Evolutionary conservation across 2,329 filamentous ascomycete species (phyloP).

Genomic region (Colletotrichum brevisporum): DNA sequence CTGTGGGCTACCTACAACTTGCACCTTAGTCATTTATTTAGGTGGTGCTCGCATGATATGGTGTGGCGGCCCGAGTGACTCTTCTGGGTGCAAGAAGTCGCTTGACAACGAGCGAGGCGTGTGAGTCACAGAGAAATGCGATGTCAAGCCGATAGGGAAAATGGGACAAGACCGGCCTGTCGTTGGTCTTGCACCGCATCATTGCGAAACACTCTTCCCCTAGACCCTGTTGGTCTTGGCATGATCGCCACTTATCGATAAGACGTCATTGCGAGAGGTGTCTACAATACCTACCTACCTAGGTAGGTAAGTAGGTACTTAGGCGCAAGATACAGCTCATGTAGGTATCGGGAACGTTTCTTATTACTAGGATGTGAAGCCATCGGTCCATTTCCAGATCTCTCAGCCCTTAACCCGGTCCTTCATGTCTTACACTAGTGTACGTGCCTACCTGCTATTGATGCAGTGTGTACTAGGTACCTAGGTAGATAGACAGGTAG

Average conservation of each 20-base stretch:
- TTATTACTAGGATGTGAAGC: not conserved
- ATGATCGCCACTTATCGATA: conserved; percentile 30
- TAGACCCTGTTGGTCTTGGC: conserved; percentile 23
- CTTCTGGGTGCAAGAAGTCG: conserved; percentile 3
- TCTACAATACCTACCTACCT: not conserved
- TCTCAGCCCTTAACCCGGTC: conserved; percentile 7
- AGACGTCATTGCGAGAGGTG: conserved; percentile 10
- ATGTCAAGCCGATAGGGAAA: conserved; percentile 14
- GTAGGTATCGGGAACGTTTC: too few relatives aligned
- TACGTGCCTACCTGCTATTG: not conserved
- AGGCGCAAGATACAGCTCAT: too few relatives aligned
- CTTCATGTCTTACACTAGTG: not conserved
- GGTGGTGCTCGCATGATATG: not conserved
- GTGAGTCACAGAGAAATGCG: conserved; percentile 17
- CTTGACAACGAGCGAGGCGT: not conserved
- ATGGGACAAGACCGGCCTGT: conserved; percentile 6
- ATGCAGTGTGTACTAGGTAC: not conserved
- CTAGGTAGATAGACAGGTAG: too few relatives aligned
- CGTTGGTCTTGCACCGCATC: conserved; percentile 19
- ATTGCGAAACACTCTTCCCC: conserved; percentile 31
- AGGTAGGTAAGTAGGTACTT: not conserved
- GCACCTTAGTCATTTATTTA: not conserved
- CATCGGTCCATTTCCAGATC: not conserved
- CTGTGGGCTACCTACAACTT: not conserved
- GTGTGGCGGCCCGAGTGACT: conserved; percentile 8